A percentile compares a stretch with the other conserved stretches of the same genome.
Evolutionary conservation across 306 rosid genomes (phyloP).

Genomic region (Elaeagnus macrophylla): DNA sequence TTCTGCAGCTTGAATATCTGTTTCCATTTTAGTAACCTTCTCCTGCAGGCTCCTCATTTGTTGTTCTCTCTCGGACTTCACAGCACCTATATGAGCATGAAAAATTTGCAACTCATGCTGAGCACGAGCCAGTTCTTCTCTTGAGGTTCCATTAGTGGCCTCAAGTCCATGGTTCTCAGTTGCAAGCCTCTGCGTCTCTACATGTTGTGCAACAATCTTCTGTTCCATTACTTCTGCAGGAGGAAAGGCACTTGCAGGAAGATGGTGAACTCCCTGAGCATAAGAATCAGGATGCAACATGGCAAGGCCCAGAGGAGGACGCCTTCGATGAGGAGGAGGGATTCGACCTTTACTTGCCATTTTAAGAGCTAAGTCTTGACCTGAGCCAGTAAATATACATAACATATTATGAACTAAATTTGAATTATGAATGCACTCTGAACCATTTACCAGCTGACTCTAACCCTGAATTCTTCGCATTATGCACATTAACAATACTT

Average conservation of each 20-base stretch:
- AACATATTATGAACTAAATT: neutral
- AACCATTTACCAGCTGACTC: no score
- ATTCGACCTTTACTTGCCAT: conserved; percentile 91
- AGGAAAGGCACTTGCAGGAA: conserved; percentile 28
- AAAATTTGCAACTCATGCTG: conserved; percentile 85
- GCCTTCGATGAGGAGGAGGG: conserved; percentile 59
- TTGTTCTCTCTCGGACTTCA: conserved; percentile 77
- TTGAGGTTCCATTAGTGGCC: conserved; percentile 58
- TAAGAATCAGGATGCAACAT: conserved; percentile 39
- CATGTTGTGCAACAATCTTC: conserved; percentile 81
- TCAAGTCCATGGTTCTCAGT: conserved; percentile 84
- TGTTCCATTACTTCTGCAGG: conserved; percentile 87
- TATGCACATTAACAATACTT: no score
- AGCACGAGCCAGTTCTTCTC: conserved; percentile 81
- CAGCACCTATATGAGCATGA: conserved; percentile 53
- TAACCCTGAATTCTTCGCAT: no score
- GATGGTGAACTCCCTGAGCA: conserved; percentile 41
- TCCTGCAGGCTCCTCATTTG: conserved; percentile 47
- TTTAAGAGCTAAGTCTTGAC: conserved; percentile 9
- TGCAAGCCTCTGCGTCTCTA: conserved; percentile 73
- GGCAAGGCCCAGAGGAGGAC: conserved; percentile 51
- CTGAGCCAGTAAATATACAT: neutral
- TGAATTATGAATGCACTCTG: neutral
- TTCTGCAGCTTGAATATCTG: conserved; percentile 49
- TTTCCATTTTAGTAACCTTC: conserved; percentile 70